Base-by-base conservation (phyloP, 192 early-diverging fungal genomes). In the Anaeromyces robustus region DNA sequence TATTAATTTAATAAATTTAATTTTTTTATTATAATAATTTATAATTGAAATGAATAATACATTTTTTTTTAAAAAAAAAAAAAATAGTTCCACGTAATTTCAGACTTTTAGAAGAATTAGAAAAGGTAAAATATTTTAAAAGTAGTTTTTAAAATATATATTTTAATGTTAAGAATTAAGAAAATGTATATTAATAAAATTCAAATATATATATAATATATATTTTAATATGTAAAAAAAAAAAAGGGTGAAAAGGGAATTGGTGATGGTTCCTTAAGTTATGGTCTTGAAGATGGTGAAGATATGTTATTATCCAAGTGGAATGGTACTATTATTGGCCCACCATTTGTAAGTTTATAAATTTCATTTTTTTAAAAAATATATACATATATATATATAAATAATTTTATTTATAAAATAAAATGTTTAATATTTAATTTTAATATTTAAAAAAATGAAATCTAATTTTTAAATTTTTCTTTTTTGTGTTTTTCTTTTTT, bases 291-390 rank as follows among this genome's bases (percentile, higher is more conserved):
- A 30, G 91, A 96, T 82, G 86, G 87, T 22, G 96, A 97, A 79
- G 93, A 95, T 85, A 84, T 92, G 4, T 83, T 90, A 81, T 91
- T 97, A 93, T 88, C 89, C 41, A 85, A 92, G 81, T 99, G 97
- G 97, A 93, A 96, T 81, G 97, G 93, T 14, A 97, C 96, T 77
- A 98, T 98, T 82, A 91, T 98, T 78, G 96, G 96, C 16, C 96
- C 80, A 79, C 87, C 87, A 59, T 89, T 94, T 85, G 94, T 95
- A 87, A 84, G 87, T 81, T 18, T 34, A 30, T 30, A 77, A 13
- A 12, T 32, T 26, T 6, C n/a, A n/a, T n/a, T 29, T 29, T 5
- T 29, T 6, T 7, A 7, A 34, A 34, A 34, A 34, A 34, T 34
- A 34, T 7, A 34, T 34, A 34, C 32, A 34, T 34, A 34, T 34